A percentile compares a stretch with the other conserved stretches of the same genome.
Conservation (phyloP, 768 basidiomycete genomes). For the Boletellus sp. region DNA sequence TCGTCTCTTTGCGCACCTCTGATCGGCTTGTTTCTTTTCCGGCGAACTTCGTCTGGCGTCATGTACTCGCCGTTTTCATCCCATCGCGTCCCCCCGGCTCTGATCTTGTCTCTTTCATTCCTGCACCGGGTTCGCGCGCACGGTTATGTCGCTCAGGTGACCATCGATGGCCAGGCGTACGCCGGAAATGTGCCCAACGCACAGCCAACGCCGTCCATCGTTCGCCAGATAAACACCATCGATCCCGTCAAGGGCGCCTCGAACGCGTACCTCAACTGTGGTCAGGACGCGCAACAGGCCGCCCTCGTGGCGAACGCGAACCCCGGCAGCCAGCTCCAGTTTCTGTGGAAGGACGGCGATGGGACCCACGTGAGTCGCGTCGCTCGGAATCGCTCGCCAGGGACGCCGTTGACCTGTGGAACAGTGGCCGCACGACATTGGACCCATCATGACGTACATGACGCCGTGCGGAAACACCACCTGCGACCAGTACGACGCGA, state of each 20-base stretch:
- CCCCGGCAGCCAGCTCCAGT: constrained; percentile 52
- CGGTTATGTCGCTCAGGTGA: constrained; percentile 41
- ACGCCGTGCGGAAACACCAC: constrained; percentile 53
- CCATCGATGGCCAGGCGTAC: constrained; percentile 44
- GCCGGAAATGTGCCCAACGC: constrained; percentile 42
- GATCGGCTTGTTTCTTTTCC: background rate
- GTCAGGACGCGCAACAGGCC: constrained; percentile 48
- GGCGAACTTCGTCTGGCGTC: background rate
- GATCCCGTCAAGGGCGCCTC: constrained; percentile 53
- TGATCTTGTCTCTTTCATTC: constrained; percentile 9
- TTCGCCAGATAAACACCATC: constrained; percentile 43
- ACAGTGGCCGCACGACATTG: constrained; percentile 57
- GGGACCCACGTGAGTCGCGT: constrained; percentile 32
- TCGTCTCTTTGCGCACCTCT: background rate
- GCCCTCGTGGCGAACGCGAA: constrained; percentile 50
- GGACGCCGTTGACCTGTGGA: background rate
- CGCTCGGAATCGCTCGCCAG: background rate
- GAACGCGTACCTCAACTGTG: constrained; percentile 60
- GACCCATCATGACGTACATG: constrained; percentile 75
- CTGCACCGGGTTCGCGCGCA: constrained; percentile 35
- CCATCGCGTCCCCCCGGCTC: background rate
- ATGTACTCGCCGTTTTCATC: constrained; percentile 5
- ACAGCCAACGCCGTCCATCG: constrained; percentile 36
- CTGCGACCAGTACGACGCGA: constrained; percentile 58
- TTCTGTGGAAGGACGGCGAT: constrained; percentile 54